Conservation (phyloP, 2,329 filamentous ascomycete species). For the Penicillium thymicola region DNA sequence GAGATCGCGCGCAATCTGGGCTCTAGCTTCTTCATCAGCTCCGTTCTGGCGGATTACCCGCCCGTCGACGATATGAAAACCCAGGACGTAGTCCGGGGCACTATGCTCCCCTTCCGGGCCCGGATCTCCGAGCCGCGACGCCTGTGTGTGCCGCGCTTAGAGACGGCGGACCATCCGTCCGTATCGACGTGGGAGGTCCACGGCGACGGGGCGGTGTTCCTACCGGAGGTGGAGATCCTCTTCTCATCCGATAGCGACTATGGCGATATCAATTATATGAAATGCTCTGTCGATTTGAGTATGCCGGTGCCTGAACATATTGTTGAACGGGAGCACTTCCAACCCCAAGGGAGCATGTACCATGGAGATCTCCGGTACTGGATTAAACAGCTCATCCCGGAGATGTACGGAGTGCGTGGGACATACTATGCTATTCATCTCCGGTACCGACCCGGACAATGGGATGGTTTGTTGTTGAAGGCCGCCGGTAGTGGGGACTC, state of each 20-base stretch:
- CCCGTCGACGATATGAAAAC: neutral
- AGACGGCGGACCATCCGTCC: neutral
- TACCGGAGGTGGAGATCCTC: neutral
- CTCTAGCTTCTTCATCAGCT: neutral
- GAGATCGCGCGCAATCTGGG: neutral
- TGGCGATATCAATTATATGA: neutral
- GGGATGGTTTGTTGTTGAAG: neutral
- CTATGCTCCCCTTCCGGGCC: neutral
- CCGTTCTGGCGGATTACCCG: neutral
- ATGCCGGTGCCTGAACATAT: neutral
- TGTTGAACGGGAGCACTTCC: neutral
- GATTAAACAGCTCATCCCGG: neutral
- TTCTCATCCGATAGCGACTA: neutral
- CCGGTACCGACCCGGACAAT: neutral
- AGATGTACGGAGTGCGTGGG: neutral
- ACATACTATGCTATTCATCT: neutral
- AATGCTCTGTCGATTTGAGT: neutral
- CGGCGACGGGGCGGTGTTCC: neutral
- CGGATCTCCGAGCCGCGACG: neutral
- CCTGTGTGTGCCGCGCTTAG: neutral
- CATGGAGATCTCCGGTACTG: neutral
- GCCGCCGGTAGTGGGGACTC: neutral
- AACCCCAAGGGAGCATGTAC: neutral
- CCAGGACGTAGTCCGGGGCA: neutral
- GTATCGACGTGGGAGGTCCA: neutral